phyloP scores from a whole-genome alignment of 495 filamentous ascomycete genomes.

The Haplographium delicatum region DNA sequence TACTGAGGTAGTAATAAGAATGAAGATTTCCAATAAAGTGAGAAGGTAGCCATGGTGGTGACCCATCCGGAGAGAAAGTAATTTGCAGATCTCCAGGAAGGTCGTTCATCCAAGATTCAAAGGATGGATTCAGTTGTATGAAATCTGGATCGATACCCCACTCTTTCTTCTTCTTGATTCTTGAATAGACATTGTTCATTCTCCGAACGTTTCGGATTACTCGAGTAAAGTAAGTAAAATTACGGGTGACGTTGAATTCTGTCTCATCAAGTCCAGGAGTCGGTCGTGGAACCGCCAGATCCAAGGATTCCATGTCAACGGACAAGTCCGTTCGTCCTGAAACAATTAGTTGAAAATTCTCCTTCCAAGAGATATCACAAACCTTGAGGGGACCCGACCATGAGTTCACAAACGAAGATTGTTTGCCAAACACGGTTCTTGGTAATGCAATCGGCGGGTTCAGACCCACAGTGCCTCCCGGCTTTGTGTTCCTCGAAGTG shows the following conservation, averaged over 20 bases:
- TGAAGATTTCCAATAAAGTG: constrained; percentile 92
- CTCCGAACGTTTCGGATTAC: constrained; percentile 73
- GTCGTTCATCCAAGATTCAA: constrained; percentile 68
- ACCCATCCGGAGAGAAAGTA: constrained; percentile 70
- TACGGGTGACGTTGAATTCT: constrained; percentile 72
- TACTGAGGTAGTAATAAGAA: constrained; percentile 81
- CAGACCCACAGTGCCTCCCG: constrained; percentile 62
- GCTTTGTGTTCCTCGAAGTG: constrained; percentile 73
- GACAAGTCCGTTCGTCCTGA: constrained; percentile 78
- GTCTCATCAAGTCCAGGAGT: constrained; percentile 64
- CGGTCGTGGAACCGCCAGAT: constrained; percentile 62
- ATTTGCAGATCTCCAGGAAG: constrained; percentile 78
- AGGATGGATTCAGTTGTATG: constrained; percentile 66
- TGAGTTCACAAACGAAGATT: constrained; percentile 79
- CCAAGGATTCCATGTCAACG: constrained; percentile 69
- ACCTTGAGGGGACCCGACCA: constrained; percentile 92
- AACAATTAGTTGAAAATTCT: constrained; percentile 26
- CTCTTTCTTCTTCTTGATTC: constrained; percentile 73
- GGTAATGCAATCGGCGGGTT: constrained; percentile 68
- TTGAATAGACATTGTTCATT: constrained; percentile 69
- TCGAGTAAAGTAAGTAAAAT: constrained; percentile 75
- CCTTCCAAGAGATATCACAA: constrained; percentile 23
- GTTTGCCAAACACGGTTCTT: constrained; percentile 91
- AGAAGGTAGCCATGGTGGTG: constrained; percentile 78
- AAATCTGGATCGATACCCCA: constrained; percentile 89